phyloP scores from a whole-genome alignment of 2,329 filamentous ascomycete species.

The Colletotrichum sansevieriae region DNA sequence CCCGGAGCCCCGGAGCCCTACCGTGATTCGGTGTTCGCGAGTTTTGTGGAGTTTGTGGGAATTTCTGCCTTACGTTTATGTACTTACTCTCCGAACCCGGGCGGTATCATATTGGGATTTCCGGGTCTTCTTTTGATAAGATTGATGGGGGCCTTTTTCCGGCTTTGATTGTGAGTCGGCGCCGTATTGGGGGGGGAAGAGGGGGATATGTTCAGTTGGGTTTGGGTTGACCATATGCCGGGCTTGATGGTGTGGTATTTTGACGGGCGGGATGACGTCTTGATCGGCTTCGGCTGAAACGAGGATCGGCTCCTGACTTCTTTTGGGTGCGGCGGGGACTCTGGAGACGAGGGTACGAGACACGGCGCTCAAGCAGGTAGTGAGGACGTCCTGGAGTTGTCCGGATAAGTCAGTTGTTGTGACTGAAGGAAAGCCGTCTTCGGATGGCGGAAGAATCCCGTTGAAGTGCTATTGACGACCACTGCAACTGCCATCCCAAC shows the following conservation, averaged over 20 bases:
- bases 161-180: background rate
- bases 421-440: too few relatives aligned
- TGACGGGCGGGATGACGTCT: constrained; percentile 16
- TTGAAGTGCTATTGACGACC: too few relatives aligned
- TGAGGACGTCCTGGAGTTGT: background rate
- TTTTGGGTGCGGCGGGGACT: background rate
- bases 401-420: too few relatives aligned
- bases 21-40: constrained; percentile 3
- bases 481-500: too few relatives aligned
- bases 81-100: background rate
- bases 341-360: background rate
- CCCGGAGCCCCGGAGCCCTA: constrained; percentile 7
- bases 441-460: too few relatives aligned
- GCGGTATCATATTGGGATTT: background rate
- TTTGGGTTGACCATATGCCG: background rate
- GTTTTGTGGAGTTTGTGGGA: background rate
- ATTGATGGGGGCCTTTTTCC: background rate
- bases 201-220: background rate
- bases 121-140: background rate
- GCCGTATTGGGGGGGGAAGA: background rate
- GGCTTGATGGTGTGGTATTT: constrained; percentile 11
- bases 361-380: background rate
- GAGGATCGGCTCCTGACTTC: constrained; percentile 6
- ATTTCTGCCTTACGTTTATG: constrained; percentile 7
- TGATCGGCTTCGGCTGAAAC: constrained; percentile 4